phyloP scores from a whole-genome alignment of 257 asterid species.

The Knoxia roxburghii region DNA sequence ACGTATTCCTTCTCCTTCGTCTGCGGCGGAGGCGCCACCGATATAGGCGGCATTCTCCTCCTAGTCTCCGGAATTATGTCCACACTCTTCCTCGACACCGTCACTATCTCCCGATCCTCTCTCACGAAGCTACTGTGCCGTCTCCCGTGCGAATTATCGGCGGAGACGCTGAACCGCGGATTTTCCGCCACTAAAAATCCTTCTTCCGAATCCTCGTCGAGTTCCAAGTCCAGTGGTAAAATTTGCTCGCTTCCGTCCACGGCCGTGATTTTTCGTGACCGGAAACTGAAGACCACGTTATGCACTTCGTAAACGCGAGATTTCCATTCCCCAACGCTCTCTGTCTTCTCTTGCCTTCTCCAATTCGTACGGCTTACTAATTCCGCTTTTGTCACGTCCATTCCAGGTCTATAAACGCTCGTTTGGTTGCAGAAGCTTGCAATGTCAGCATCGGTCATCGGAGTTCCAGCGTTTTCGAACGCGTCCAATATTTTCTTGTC shows the following conservation, averaged over 20 bases:
- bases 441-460: slow-evolving; percentile 58
- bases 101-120: slow-evolving; percentile 73
- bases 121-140: slow-evolving; percentile 86
- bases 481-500: slow-evolving; percentile 79
- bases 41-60: slow-evolving; percentile 37
- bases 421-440: slow-evolving; percentile 69
- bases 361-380: slow-evolving; percentile 77
- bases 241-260: slow-evolving; percentile 65
- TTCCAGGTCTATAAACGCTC: slow-evolving; percentile 86
- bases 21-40: slow-evolving; percentile 64
- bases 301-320: slow-evolving; percentile 89
- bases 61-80: slow-evolving; percentile 70
- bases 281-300: slow-evolving; percentile 68
- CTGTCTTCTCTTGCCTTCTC: slow-evolving; percentile 80
- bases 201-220: slow-evolving; percentile 81
- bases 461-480: slow-evolving; percentile 70
- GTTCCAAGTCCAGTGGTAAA: slow-evolving; percentile 60
- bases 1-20: slow-evolving; percentile 88
- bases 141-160: slow-evolving; percentile 32
- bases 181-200: slow-evolving; percentile 87
- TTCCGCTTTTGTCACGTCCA: slow-evolving; percentile 89
- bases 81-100: slow-evolving; percentile 79
- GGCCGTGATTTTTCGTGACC: slow-evolving; percentile 65
- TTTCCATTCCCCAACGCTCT: slow-evolving; percentile 78
- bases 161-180: slow-evolving; percentile 74